Base-by-base conservation (phyloP, 495 filamentous ascomycete genomes). In the Trichoderma asperelloides region DNA sequence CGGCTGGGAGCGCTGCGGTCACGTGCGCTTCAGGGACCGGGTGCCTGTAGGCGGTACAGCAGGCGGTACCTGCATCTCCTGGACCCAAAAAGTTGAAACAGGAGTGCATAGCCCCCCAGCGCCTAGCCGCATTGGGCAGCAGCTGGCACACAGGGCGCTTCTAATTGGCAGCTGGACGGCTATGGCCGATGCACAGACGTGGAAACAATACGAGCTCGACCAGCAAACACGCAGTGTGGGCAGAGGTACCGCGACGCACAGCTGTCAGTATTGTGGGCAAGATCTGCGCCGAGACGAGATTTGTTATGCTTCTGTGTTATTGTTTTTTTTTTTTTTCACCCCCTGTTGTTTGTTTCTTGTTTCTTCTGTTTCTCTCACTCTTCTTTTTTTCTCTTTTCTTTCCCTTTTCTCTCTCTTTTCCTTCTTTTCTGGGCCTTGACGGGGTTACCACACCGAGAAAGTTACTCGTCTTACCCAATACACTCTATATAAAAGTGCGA, bases 1-100 rank as follows among this genome's bases (percentile, higher is more conserved):
- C 43, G 13, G 43, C 33, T 37, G n/a, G 43, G 43, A 47, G 43
- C 43, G 13, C 55, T 60, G 55, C 12, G 16, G 28, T 60, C 55
- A 60, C 55, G 55, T 60, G 55, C 55, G n/a, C 23, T 21, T 60
- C 55, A 60, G 55, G 55, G 55, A 60, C 55, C 2, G 25, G 55
- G 55, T 1, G 9, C 23, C 55, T 60, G 55, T n/a, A 23, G 43
- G n/a, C 43, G 43, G 43, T 9, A 15, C 8, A 8, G 6, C 23
- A 30, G 28, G 2, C 25, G 23, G 55, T 60, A 60, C 55, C 55
- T 60, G 55, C 55, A 30, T 60, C 55, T 25, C 55, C 55, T 30
- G 47, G 47, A 23, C 16, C 55, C 28, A 3, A 15, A 15, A 60
- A 60, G 55, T 60, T 60, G 55, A 60, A 60, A 60, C 55, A 60